Base-by-base conservation (phyloP, 768 basidiomycete species). In the Pisolithus microcarpus region DNA sequence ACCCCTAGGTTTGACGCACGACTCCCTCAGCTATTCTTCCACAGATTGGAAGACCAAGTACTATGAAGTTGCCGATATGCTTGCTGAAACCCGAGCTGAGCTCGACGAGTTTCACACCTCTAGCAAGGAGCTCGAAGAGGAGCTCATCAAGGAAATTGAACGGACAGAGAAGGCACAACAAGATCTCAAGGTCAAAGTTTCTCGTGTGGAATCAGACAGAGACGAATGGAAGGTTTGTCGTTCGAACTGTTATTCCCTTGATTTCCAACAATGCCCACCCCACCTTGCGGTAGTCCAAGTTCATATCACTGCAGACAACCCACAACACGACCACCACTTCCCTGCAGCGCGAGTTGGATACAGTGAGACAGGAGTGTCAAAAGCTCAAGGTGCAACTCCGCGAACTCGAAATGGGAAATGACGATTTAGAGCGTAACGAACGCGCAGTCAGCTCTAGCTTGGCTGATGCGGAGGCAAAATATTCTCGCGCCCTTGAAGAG, bases 331-430 rank as follows among this genome's bases (percentile, higher is more conserved):
- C 91, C 0, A 86, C 87, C 5, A 82, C 87, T 2, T 91, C 91
- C 48, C 79, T 99, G 56, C 95, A 98, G 67, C 85, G 89, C 51
- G 90, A 97, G 68, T 75, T 94, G 42, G 92, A 95, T 60, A 81
- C 79, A 50, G 75, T 89, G 36, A 79, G 91, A 51, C 82, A 87
- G 61, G 82, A 85, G 53, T 77, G 84, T 55, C 85, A 86, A 62
- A 73, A 74, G 46, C 67, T 79, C 54, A 87, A 87, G 68, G 72
- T 86, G 19, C 83, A 87, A 62, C 70, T 92, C 16, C 80, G 89
- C 19, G 91, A 97, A 66, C 74, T 96, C 28, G 95, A 98, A 70
- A 87, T 98, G 82, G 95, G 95, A 43, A 97, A 96, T 61, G 96
- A 99, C 61, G 94, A 98, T 70, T 75, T 99, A 52, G 96, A 98